Evolutionary conservation across 805 yeast genomes (phyloP).

Genomic region (Schwanniomyces yamadae): DNA sequence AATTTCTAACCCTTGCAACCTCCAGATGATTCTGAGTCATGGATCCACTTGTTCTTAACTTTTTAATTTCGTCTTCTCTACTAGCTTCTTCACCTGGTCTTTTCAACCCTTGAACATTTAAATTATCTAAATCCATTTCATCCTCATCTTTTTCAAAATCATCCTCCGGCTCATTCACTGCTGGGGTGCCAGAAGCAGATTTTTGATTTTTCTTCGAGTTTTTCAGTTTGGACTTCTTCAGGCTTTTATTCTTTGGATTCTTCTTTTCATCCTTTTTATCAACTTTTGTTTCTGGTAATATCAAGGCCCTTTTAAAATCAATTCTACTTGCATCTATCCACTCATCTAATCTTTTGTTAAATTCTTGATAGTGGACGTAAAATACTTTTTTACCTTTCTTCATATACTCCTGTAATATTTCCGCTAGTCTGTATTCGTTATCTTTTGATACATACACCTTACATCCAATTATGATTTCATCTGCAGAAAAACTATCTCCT

Average conservation of each 20-base stretch:
- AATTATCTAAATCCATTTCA: slow-evolving; percentile 80
- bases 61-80: slow-evolving; percentile 89
- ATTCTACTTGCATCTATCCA: slow-evolving; percentile 80
- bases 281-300: slow-evolving; percentile 62
- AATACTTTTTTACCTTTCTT: slow-evolving; percentile 77
- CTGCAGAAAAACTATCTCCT: slow-evolving; percentile 24
- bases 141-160: slow-evolving; percentile 42
- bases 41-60: slow-evolving; percentile 90
- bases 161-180: slow-evolving; percentile 28
- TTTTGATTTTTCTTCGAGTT: slow-evolving; percentile 20
- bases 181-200: slow-evolving; percentile 23
- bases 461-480: slow-evolving; percentile 70
- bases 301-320: slow-evolving; percentile 67
- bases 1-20: slow-evolving; percentile 86
- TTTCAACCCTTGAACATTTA: slow-evolving; percentile 78
- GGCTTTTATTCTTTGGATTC: slow-evolving; percentile 25
- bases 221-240: slow-evolving; percentile 22
- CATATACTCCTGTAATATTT: slow-evolving; percentile 71
- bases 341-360: slow-evolving; percentile 94
- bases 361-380: slow-evolving; percentile 93
- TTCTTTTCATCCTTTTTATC: slow-evolving; percentile 47
- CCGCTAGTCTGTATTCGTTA: slow-evolving; percentile 77
- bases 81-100: slow-evolving; percentile 69
- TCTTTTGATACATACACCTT: slow-evolving; percentile 82
- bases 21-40: slow-evolving; percentile 90